Evolutionary conservation across 1,284 basidiomycete species (phyloP).

Genomic region (Moniliella sp.): DNA sequence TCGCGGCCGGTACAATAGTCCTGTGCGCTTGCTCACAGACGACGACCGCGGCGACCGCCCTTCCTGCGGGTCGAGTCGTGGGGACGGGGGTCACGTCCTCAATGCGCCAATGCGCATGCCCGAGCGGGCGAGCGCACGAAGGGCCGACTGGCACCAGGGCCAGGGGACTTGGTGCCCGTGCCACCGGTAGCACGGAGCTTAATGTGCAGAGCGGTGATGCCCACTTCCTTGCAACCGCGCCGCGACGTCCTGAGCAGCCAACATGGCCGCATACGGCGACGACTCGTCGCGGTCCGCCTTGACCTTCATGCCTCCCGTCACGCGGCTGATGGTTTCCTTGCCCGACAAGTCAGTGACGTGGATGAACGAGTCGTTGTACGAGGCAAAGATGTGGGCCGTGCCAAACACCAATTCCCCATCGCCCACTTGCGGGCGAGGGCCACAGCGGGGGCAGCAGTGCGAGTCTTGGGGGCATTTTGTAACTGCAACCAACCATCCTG

Average conservation of each 20-base stretch:
- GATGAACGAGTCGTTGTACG: conserved; percentile 97
- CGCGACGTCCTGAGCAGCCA: conserved; percentile 92
- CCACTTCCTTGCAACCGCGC: conserved; percentile 92
- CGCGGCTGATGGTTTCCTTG: conserved; percentile 93
- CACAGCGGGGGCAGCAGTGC: conserved; percentile 22
- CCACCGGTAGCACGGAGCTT: conserved; percentile 96
- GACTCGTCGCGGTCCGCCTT: conserved; percentile 99
- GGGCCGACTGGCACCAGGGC: conserved; percentile 88
- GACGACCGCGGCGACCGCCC: conserved; percentile 99
- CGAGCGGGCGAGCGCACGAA: conserved; percentile 90
- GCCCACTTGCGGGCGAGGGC: conserved; percentile 32
- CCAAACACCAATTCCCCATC: conserved; percentile 34
- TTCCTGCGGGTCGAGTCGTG: conserved; percentile 87
- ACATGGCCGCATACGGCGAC: conserved; percentile 96
- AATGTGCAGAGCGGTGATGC: conserved; percentile 88
- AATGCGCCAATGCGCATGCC: conserved; percentile 97
- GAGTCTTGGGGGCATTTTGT: conserved; percentile 30
- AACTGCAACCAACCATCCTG: too few species aligned
- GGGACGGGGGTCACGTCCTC: too few species aligned
- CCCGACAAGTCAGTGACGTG: conserved; percentile 96
- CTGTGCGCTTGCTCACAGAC: too few species aligned
- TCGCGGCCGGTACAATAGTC: too few species aligned
- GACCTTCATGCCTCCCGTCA: conserved; percentile 98
- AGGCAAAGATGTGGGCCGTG: conserved; percentile 32
- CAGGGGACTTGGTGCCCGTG: conserved; percentile 94